Conservation (phyloP, 2,329 filamentous ascomycete genomes). For the Passalora sequoiae region DNA sequence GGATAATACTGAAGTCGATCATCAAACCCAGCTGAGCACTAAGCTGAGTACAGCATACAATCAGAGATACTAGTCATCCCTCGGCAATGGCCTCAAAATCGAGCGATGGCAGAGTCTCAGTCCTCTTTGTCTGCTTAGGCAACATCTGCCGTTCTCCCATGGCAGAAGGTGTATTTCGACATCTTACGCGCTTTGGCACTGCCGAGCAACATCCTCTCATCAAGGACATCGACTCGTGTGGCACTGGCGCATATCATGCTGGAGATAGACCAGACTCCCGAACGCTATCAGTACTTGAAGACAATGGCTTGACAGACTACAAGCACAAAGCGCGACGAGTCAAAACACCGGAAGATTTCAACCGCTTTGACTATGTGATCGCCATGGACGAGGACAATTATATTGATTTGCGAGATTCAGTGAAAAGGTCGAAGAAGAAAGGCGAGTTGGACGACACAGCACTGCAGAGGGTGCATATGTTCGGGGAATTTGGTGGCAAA, state of each 20-base stretch:
- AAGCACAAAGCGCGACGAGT: conserved; percentile 72
- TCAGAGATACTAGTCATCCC: too few relatives aligned
- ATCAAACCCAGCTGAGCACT: too few relatives aligned
- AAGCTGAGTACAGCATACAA: too few relatives aligned
- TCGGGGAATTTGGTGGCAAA: conserved; percentile 71
- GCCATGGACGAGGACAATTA: conserved; percentile 90
- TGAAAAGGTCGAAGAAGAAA: conserved; percentile 47
- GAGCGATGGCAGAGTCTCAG: conserved; percentile 50
- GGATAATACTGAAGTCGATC: too few relatives aligned
- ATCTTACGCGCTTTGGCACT: conserved; percentile 57
- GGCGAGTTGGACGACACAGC: conserved; percentile 28
- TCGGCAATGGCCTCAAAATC: conserved; percentile 15
- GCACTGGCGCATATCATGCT: conserved; percentile 82
- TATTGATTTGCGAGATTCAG: conserved; percentile 59
- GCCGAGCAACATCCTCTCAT: conserved; percentile 48
- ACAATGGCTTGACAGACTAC: conserved; percentile 67
- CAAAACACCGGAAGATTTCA: conserved; percentile 63
- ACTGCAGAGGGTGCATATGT: conserved; percentile 53
- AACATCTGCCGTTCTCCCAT: conserved; percentile 94
- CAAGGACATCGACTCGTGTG: conserved; percentile 74
- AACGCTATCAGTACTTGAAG: conserved; percentile 71
- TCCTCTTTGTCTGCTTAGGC: conserved; percentile 92
- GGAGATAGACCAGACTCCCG: conserved; percentile 73
- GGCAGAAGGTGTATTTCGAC: conserved; percentile 89
- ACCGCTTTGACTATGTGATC: conserved; percentile 84